phyloP scores from a whole-genome alignment of 2,329 filamentous ascomycete genomes.

The Pseudogymnoascus sp. region DNA sequence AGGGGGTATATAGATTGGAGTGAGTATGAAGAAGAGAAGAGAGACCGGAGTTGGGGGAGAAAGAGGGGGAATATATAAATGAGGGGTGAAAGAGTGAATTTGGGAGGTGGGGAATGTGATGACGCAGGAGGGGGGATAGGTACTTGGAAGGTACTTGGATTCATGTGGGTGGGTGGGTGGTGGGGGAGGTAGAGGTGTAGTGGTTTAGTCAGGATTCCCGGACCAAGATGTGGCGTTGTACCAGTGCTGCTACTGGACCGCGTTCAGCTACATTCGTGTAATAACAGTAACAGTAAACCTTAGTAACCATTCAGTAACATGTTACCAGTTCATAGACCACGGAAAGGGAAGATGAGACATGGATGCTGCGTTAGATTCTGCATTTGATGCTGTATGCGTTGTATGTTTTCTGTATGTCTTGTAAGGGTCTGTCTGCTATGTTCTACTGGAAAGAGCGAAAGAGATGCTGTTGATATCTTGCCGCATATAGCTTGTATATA shows the following conservation, averaged over 20 bases:
- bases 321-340: not conserved
- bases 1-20: not conserved
- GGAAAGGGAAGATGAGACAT: not conserved
- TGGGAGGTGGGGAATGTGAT: no score
- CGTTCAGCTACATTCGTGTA: not conserved
- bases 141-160: no score
- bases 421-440: not conserved
- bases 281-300: no score
- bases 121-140: no score
- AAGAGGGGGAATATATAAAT: not conserved
- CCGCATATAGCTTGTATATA: not conserved
- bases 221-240: not conserved
- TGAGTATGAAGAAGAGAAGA: conserved; percentile 6
- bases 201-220: not conserved
- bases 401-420: not conserved
- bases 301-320: not conserved
- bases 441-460: not conserved
- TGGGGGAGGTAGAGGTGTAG: not conserved
- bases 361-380: not conserved
- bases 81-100: not conserved
- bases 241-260: not conserved
- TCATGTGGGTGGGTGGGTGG: not conserved
- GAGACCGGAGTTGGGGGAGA: not conserved
- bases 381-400: conserved; percentile 1
- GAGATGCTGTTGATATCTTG: not conserved